Evolutionary conservation across 768 basidiomycete species (phyloP), one percentile per base, ranked within the genome.

Genomic region (Rhizopogon rudus): DNA sequence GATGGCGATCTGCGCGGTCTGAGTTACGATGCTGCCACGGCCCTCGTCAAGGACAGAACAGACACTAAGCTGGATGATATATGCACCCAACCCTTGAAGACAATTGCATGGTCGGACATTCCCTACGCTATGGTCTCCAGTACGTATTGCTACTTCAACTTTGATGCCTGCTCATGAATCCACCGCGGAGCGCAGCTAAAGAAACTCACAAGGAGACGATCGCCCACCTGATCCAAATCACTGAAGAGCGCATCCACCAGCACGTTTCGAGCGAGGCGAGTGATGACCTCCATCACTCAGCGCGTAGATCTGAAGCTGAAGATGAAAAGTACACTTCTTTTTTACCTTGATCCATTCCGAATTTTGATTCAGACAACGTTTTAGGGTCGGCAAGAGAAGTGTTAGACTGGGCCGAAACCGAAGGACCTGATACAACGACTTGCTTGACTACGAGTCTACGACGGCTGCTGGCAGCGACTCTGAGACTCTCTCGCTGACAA

Each of bases 1-100:
- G 73, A 51, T 70, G 67, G 39, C 5, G 16, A 13, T 31, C 5
- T 29, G 2, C 9, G 0, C 2, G 7, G 2, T 10, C 35, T 31
- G 29, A 49, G 42, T n/a, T 40, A 39, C 8, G 45, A 62, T 10
- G 39, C 46, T 22, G n/a, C 55, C 6, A 35, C 46, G 8, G 39
- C 45, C n/a, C 13, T 60, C 9, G 20, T 5, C 12, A 40, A 33
- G 9, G 13, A 42, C 10, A 43, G 35, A 14, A 44, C 50, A 42
- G 22, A 48, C n/a, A 17, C 29, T 10, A 44, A 45, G 20, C 17
- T 57, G 1, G 6, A 43, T 14, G 12, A 54, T 6, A 6, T 20
- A 4, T 57, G 52, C n/a, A 37, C 49, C 9, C n/a, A 6, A 17
- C 52, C 56, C 1, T 20, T 57, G 6, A 1, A 57, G 13, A 13